phyloP scores from a whole-genome alignment of 768 basidiomycete genomes.

The Hydnum rufescens region DNA sequence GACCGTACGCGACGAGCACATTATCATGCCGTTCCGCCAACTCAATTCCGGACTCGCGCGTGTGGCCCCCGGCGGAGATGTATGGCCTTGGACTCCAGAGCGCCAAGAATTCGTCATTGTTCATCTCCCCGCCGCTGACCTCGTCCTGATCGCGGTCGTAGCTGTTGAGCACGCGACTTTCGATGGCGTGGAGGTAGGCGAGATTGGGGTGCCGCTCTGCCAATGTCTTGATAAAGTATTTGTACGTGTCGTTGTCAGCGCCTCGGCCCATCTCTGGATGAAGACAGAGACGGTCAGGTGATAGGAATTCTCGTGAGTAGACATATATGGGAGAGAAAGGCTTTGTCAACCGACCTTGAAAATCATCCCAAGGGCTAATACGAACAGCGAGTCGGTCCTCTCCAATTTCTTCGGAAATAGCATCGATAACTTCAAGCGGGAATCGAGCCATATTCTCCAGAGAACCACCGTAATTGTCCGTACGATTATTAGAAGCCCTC shows the following conservation, averaged over 20 bases:
- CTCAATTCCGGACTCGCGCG: not conserved
- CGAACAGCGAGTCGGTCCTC: not conserved
- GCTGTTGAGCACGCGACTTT: not conserved
- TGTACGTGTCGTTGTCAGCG: not conserved
- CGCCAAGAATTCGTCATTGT: too few relatives aligned
- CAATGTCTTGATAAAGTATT: not conserved
- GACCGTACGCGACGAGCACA: not conserved
- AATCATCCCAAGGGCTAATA: not conserved
- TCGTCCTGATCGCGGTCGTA: not conserved
- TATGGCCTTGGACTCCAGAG: not conserved
- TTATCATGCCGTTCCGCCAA: not conserved
- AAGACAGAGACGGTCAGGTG: not conserved
- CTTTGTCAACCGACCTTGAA: not conserved
- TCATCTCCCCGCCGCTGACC: too few relatives aligned
- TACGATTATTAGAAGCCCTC: constrained; percentile 16
- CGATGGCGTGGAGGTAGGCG: not conserved
- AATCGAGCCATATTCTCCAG: constrained; percentile 22
- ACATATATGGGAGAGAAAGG: not conserved
- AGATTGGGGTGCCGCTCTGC: not conserved
- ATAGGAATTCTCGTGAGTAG: not conserved
- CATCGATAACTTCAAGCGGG: constrained; percentile 12
- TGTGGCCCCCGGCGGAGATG: not conserved
- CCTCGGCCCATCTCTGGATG: not conserved
- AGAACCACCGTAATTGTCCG: constrained; percentile 22
- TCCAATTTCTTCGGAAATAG: not conserved